Evolutionary conservation across 768 basidiomycete species (phyloP).

Genomic region (Lactarius tabidus): DNA sequence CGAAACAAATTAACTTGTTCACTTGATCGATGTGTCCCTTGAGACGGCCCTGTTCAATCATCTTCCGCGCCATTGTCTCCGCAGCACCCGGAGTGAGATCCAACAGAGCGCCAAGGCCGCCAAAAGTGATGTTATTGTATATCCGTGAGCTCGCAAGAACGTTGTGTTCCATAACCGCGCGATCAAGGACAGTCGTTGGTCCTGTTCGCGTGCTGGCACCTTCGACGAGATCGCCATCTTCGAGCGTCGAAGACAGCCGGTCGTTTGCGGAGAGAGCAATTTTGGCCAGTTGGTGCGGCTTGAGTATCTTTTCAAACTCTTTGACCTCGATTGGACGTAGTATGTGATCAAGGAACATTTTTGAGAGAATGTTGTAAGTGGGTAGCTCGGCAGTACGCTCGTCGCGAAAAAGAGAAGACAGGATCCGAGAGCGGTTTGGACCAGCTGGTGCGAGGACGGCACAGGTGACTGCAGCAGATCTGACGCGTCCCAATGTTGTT

Average conservation of each 20-base stretch:
- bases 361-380: slow-evolving; percentile 86
- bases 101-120: slow-evolving; percentile 85
- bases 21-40: slow-evolving; percentile 96
- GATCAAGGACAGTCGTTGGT: slow-evolving; percentile 92
- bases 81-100: slow-evolving; percentile 90
- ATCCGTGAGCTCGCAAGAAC: slow-evolving; percentile 94
- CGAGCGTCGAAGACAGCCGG: slow-evolving; percentile 62
- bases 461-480: slow-evolving; percentile 89
- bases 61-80: slow-evolving; percentile 95
- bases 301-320: slow-evolving; percentile 82
- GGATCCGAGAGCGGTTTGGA: slow-evolving; percentile 88
- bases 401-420: slow-evolving; percentile 91
- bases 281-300: slow-evolving; percentile 92
- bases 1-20: slow-evolving; percentile 91
- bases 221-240: slow-evolving; percentile 53
- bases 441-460: slow-evolving; percentile 97
- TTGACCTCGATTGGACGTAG: slow-evolving; percentile 85
- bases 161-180: slow-evolving; percentile 99
- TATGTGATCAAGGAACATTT: slow-evolving; percentile 99
- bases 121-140: slow-evolving; percentile 96
- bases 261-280: slow-evolving; percentile 83
- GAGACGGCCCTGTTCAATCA: slow-evolving; percentile 96
- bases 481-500: slow-evolving; percentile 31
- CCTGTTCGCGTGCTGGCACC: slow-evolving; percentile 74
- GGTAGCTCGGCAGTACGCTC: slow-evolving; percentile 80